Base-by-base conservation (phyloP, 2,329 filamentous ascomycete genomes). In the Juglanconis juglandina region DNA sequence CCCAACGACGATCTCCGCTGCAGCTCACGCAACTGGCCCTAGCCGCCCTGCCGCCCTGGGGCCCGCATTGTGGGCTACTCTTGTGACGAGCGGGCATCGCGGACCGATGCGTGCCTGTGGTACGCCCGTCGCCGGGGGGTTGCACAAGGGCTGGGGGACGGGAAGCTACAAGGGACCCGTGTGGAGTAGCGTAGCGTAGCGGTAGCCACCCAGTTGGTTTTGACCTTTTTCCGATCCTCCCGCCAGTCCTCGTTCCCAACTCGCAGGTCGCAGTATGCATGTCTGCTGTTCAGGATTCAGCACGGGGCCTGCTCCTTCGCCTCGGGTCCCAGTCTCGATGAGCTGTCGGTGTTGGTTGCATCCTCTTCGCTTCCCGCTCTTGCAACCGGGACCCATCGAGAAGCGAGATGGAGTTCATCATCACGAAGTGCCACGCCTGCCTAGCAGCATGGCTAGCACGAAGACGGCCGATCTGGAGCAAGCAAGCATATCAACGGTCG, bases 21-120 rank as follows among this genome's bases (percentile, higher is more conserved):
- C 42, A 55, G 42, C 37, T 24, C 24, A 24, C 41, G 53, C 32
- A 30, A 41, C 44, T 32, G 39, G 42, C 42, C 14, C 24, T 35
- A 47, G 53, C 53, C 42, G 33, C 33, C 11, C 44, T 24, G 24
- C 24, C 24, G 24, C 24, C 24, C 24, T 34, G 10, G 33, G 53
- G 53, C n/a, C 42, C 32, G 14, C 42, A 55, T 32, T 24, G 33
- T 47, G 42, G 53, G 42, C 13, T 17, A 24, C 32, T 17, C 53
- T 47, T 47, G 53, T 55, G 53, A 47, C 44, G 13, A 24, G 44
- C 17, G 17, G 7, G n/a, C 10, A 53, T 42, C 52, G 52, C 52
- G 52, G 52, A 53, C 52, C 52, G 52, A 42, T 53, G 52, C 52
- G 37, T 14, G 24, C 50, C 52, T 53, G 39, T 53, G 52, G 30